Conservation (phyloP, 257 asterid genomes). For the Penstemon davidsonii region DNA sequence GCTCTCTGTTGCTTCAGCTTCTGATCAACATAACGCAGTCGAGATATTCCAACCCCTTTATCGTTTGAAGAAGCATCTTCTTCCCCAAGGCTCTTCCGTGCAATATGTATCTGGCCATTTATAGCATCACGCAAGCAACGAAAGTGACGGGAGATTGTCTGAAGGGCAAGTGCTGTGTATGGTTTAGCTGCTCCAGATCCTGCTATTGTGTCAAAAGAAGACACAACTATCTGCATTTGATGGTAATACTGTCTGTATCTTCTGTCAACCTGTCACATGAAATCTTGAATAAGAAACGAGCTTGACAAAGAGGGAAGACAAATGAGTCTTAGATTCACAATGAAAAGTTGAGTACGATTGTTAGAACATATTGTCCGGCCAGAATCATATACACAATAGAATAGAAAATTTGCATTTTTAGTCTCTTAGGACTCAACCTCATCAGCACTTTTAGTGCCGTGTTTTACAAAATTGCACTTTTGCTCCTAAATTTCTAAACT, state of each 20-base stretch:
- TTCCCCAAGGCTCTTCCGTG: conserved; percentile 71
- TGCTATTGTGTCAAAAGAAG: conserved; percentile 71
- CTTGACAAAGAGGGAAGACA: not conserved
- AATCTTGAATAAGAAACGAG: conserved; percentile 17
- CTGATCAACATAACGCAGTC: conserved; percentile 74
- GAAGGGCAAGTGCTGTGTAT: conserved; percentile 81
- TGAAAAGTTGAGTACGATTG: not conserved
- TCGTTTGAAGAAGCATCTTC: conserved; percentile 54
- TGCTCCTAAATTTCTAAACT: too few species aligned
- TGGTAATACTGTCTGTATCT: conserved; percentile 81
- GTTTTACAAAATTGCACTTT: too few species aligned
- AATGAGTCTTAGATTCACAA: not conserved
- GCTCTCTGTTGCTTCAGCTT: conserved; percentile 77
- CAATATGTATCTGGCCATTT: conserved; percentile 56
- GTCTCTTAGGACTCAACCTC: too few species aligned
- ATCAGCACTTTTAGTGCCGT: too few species aligned
- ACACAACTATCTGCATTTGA: conserved; percentile 80
- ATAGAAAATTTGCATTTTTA: too few species aligned
- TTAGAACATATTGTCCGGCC: too few species aligned
- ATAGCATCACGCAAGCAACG: conserved; percentile 79
- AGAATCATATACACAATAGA: too few species aligned
- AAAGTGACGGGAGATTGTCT: conserved; percentile 85
- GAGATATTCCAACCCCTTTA: conserved; percentile 65
- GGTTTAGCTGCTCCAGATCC: conserved; percentile 79
- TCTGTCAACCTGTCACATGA: conserved; percentile 63